Evolutionary conservation across 2,329 filamentous ascomycete genomes (phyloP).

Genomic region (Pyricularia grisea): DNA sequence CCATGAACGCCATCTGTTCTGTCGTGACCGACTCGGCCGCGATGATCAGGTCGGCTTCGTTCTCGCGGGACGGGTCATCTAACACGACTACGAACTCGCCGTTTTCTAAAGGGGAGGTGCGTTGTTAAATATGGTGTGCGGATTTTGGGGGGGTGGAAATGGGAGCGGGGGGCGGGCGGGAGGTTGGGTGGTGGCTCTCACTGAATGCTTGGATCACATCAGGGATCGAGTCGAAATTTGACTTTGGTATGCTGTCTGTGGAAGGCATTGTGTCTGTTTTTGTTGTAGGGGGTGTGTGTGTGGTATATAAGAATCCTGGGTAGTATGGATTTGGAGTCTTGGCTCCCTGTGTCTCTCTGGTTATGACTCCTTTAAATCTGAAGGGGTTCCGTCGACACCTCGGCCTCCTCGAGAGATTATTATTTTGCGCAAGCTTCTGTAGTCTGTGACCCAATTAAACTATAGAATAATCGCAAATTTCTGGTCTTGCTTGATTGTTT

Average conservation of each 20-base stretch:
- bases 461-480: background rate
- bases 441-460: background rate
- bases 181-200: constrained; percentile 26
- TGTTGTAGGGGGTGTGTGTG: background rate
- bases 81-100: constrained; percentile 87
- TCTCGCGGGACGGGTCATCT: constrained; percentile 86
- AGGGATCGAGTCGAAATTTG: constrained; percentile 55
- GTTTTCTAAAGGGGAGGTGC: constrained; percentile 9
- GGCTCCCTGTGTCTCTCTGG: background rate
- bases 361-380: background rate
- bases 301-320: background rate
- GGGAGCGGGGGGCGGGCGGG: background rate
- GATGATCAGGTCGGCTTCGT: constrained; percentile 97
- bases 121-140: background rate
- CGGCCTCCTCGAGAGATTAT: background rate
- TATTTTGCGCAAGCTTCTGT: background rate
- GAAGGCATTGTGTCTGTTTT: constrained; percentile 33
- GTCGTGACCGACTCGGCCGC: constrained; percentile 77
- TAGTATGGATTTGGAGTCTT: background rate
- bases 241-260: constrained; percentile 33
- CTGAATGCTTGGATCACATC: constrained; percentile 56
- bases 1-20: constrained; percentile 90
- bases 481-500: background rate
- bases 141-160: background rate
- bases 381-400: background rate